Evolutionary conservation across 2,329 filamentous ascomycete genomes (phyloP), one percentile per base, ranked within the genome.

Genomic region (Orbilia blumenaviensis): DNA sequence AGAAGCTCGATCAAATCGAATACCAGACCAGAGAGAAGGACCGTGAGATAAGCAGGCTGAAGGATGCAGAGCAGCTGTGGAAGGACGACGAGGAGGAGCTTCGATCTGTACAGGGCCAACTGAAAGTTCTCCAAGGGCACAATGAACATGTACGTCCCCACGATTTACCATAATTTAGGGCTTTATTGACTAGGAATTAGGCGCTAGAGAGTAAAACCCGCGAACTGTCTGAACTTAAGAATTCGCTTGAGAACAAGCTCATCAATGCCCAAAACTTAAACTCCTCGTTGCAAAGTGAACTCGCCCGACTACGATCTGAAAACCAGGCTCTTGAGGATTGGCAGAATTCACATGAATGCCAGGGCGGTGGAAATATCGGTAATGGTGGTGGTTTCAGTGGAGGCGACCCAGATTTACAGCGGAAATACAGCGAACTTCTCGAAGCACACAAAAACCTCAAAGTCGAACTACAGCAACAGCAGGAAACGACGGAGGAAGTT

Each of bases 401-500:
- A 36, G 80, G 77, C 3, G 84, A 89, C 79, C 80, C 84, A 1
- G 89, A 91, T 54, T 84, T 90, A 73, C 87, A 89, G 80, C 85
- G 85, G 50, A 90, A 92, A 80, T 86, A 86, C 77, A 83, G 85
- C 34, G 83, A 85, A 25, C 81, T 88, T n/a, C 86, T 89, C 78
- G 83, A 83, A 54, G 85, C 88, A 73, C 92, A 97, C 80, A 87
- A 90, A 68, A 88, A 88, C 46, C 84, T 94, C 21, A 88, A 91
- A 78, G 82, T 83, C 36, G 87, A 90, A 29, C 83, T 94, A 21
- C 84, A 86, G 62, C 87, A 94, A 78, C 94, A 98, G 82, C 90
- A 93, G 79, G 54, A 73, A 50, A 66, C 95, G 1, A 96, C 93
- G 0, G 91, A 96, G 77, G 92, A 97, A 80, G 95, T 97, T 32